Percentiles rank a stretch among this genome's conserved stretches.
Conservation (phyloP, 176 grass and related monocot species). For the Oryza nivara region DNA sequence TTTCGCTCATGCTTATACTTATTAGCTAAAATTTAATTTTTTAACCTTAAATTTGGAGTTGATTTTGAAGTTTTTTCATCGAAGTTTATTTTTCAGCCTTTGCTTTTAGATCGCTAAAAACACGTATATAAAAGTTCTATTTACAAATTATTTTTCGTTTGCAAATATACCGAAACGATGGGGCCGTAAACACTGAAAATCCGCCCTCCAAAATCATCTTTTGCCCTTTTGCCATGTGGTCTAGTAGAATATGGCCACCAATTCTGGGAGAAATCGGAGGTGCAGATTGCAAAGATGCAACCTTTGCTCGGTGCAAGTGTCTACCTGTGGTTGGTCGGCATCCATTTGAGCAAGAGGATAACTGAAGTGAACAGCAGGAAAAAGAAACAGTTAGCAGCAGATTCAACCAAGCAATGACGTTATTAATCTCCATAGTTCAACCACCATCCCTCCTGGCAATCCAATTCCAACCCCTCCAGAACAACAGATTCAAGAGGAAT, state of each 20-base stretch:
- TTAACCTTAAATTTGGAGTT: too few species aligned
- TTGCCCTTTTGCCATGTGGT: neutral
- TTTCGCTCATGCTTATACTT: too few species aligned
- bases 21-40: too few species aligned
- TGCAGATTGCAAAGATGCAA: neutral
- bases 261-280: neutral
- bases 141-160: too few species aligned
- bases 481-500: neutral
- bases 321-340: neutral
- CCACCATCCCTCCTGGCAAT: neutral
- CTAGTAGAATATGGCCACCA: neutral
- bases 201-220: too few species aligned
- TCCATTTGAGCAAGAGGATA: neutral
- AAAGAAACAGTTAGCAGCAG: neutral
- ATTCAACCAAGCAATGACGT: neutral
- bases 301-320: neutral
- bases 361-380: neutral
- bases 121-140: too few species aligned
- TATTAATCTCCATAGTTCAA: neutral
- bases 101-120: too few species aligned
- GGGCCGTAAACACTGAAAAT: too few species aligned
- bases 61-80: too few species aligned
- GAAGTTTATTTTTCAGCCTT: too few species aligned
- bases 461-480: neutral
- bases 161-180: too few species aligned